Evolutionary conservation across 306 rosid genomes (phyloP), one percentile per base, ranked within the genome.

Genomic region (Corylus heterophylla): DNA sequence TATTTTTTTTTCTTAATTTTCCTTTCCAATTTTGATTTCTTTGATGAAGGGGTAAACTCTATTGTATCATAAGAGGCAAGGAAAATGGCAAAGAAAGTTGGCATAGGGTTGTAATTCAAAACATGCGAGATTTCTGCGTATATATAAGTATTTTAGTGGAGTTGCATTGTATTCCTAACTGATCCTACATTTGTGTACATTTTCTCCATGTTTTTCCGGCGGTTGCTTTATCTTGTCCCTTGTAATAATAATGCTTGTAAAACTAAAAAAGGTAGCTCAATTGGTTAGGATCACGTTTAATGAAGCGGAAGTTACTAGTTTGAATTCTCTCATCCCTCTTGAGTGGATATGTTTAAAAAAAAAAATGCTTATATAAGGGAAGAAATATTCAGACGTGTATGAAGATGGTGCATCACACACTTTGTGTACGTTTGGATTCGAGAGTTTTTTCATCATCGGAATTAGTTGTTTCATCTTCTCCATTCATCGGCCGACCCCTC

Each of bases 41-140:
- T 79, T 76, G 74, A 62, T 12, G 83, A 84, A 81, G 75, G 75
- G 79, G 71, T 50, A 73, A 48, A 74, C 12, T 64, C 78, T 44
- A 48, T 62, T 79, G 81, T 83, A 59, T 83, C 73, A 48, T n/a
- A n/a, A 74, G 75, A 71, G 72, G 58, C 45, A 35, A 76, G 81
- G 82, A 63, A 76, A 76, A 74, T 54, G 56, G 14, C 58, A 67
- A 72, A 48, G 44, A 75, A 78, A 11, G 73, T 25, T 12, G n/a
- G 78, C 82, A 49, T 62, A 7, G 56, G 74, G 74, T 73, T 83
- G 79, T 79, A 63, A 81, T 64, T 70, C 10, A 51, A 51, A 67
- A 51, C 51, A 56, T 59, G 25, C 11, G 64, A 66, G 70, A 45
- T 58, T 39, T 71, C 63, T 31, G 69, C 50, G 16, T 31, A 18